These are phyloP conservation scores for Sechiopsis laciniata DNA, from an alignment of 306 rosid species.

Conservation along the genomic window DNA sequence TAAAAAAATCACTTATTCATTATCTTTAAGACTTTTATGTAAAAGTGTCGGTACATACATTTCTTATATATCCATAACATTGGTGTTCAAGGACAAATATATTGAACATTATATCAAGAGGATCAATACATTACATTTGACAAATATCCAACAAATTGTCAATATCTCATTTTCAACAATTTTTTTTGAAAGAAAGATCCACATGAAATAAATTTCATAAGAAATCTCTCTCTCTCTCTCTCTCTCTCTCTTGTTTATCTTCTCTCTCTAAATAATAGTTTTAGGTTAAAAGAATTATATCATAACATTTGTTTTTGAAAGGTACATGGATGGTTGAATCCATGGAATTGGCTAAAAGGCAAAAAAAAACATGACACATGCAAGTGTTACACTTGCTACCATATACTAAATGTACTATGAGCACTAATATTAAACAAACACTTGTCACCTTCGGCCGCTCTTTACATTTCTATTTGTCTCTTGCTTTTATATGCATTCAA, in stretches of 20 bases:
- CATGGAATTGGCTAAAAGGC: background rate
- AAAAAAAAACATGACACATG: conserved; percentile 12
- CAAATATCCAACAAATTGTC: too few relatives aligned
- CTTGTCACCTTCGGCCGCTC: background rate
- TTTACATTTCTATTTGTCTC: background rate
- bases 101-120: background rate
- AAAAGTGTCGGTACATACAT: background rate
- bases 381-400: background rate
- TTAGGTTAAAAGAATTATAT: background rate
- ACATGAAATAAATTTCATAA: background rate
- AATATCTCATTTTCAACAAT: background rate
- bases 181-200: background rate
- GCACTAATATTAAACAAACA: background rate
- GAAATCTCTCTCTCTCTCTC: background rate
- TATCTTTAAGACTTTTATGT: too few relatives aligned
- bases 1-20: too few relatives aligned
- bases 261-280: background rate
- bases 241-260: too few relatives aligned
- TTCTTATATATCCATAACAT: too few relatives aligned
- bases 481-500: background rate
- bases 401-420: background rate
- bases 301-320: background rate
- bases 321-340: background rate
- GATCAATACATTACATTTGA: background rate
- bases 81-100: too few relatives aligned